phyloP scores from a whole-genome alignment of 768 basidiomycete species.

The Pulveroboletus frians region DNA sequence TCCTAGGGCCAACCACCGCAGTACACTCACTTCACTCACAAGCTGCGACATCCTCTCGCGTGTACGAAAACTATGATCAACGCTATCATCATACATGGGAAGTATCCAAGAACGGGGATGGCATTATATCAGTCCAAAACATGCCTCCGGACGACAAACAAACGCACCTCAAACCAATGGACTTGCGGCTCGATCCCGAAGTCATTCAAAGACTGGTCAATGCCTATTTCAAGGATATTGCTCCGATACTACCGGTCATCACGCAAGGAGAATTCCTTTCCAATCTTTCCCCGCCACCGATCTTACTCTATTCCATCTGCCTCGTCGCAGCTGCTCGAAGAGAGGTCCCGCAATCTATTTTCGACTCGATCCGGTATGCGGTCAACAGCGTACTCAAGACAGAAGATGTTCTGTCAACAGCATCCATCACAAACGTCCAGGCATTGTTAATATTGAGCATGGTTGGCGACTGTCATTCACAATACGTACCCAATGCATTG shows the following conservation, averaged over 20 bases:
- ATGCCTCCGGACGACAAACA: constrained; percentile 54
- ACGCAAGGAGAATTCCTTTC: constrained; percentile 85
- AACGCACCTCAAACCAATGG: constrained; percentile 56
- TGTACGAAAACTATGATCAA: constrained; percentile 84
- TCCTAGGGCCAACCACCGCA: constrained; percentile 79
- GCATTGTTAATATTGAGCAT: constrained; percentile 80
- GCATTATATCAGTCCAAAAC: constrained; percentile 77
- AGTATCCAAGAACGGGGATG: constrained; percentile 78
- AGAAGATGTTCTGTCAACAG: constrained; percentile 87
- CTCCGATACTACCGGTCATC: constrained; percentile 85
- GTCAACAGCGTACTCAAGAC: constrained; percentile 84
- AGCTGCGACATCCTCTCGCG: constrained; percentile 74
- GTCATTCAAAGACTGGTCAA: constrained; percentile 81
- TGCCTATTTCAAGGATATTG: constrained; percentile 84
- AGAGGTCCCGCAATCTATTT: constrained; percentile 78
- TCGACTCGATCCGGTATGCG: constrained; percentile 81
- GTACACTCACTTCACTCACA: constrained; percentile 88
- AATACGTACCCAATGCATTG: constrained; percentile 78
- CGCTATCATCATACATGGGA: constrained; percentile 88
- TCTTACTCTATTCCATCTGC: constrained; percentile 92
- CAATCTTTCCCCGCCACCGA: constrained; percentile 62
- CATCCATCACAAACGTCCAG: constrained; percentile 83
- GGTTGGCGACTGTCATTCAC: constrained; percentile 88
- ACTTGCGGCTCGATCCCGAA: constrained; percentile 71
- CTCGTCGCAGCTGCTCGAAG: constrained; percentile 84